phyloP scores from a whole-genome alignment of 768 basidiomycete species.

The Mycena vulgaris region DNA sequence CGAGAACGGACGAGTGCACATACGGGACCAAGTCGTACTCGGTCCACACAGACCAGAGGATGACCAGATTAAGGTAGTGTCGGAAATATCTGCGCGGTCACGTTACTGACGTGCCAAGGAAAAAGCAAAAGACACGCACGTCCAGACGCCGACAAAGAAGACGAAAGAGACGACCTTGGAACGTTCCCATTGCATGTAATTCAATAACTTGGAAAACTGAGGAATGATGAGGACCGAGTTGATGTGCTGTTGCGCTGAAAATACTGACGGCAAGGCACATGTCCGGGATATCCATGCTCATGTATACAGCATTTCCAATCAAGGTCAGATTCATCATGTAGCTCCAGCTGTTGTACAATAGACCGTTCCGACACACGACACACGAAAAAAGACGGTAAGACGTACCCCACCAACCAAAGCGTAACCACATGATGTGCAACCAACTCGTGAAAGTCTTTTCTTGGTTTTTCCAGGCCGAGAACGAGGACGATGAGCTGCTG shows the following conservation, averaged over 20 bases:
- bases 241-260: background rate
- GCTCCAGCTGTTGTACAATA: constrained; percentile 75
- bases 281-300: constrained; percentile 99
- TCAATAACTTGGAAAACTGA: constrained; percentile 88
- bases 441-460: constrained; percentile 92
- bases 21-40: constrained; percentile 86
- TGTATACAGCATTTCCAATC: constrained; percentile 92
- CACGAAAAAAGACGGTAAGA: constrained; percentile 8
- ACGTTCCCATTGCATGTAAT: constrained; percentile 83
- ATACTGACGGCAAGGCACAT: constrained; percentile 83
- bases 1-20: constrained; percentile 46
- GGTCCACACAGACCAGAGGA: constrained; percentile 90
- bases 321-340: constrained; percentile 84
- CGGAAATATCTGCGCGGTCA: constrained; percentile 85
- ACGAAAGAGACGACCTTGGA: constrained; percentile 76
- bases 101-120: background rate
- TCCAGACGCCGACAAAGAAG: constrained; percentile 82
- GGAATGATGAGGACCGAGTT: background rate
- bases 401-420: constrained; percentile 92
- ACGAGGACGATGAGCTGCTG: constrained; percentile 92
- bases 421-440: constrained; percentile 94
- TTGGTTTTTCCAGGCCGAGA: constrained; percentile 92
- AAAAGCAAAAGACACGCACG: constrained; percentile 64
- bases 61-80: constrained; percentile 89
- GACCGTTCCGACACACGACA: constrained; percentile 17